Evolutionary conservation across 2,329 filamentous ascomycete species (phyloP), one percentile per base, ranked within the genome.

Genomic region (Thyridium curvatum): DNA sequence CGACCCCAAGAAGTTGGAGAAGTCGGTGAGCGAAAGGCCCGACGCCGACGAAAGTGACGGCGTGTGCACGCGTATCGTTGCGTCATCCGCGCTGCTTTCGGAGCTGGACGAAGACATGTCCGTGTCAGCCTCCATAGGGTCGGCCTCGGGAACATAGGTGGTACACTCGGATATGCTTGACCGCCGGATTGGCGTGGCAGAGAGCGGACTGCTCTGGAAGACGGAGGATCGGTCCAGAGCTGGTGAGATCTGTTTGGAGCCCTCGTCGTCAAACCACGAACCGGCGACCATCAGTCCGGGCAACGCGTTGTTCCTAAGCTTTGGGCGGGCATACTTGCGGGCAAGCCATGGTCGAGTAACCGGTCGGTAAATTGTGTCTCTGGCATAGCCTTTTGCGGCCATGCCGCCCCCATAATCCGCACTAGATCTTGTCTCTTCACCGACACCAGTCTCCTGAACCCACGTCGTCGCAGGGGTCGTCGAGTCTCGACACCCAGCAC

Each of bases 381-480:
- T 44, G 48, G 47, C 46, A 42, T 52, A 56, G 42, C 51, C 57
- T 64, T 69, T 72, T 65, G 64, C 68, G 70, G 69, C 64, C 69
- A 67, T 66, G 64, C 59, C 64, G 62, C 58, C 56, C 56, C 57
- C 21, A 26, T 26, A 26, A 26, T 26, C 10, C 10, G 6, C 21
- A 26, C n/a, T 26, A 6, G 21, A 26, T 59, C 58, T 51, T 41
- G 45, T 37, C 45, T 42, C 41, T 42, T 37, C 39, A 46, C 32
- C 33, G 34, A 35, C 40, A 40, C 33, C 28, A 41, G 40, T 36
- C 40, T 38, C 32, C 48, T 41, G 50, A 50, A 39, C 48, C 44
- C 44, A 50, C 42, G 39, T 47, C 42, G 45, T 50, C 46, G 38
- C n/a, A 26, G 21, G 21, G 21, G 10, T 6, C 21, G n/a, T n/a